These are phyloP conservation scores for Calocybe indica DNA, from an alignment of 768 basidiomycete species.

Conservation along the genomic window DNA sequence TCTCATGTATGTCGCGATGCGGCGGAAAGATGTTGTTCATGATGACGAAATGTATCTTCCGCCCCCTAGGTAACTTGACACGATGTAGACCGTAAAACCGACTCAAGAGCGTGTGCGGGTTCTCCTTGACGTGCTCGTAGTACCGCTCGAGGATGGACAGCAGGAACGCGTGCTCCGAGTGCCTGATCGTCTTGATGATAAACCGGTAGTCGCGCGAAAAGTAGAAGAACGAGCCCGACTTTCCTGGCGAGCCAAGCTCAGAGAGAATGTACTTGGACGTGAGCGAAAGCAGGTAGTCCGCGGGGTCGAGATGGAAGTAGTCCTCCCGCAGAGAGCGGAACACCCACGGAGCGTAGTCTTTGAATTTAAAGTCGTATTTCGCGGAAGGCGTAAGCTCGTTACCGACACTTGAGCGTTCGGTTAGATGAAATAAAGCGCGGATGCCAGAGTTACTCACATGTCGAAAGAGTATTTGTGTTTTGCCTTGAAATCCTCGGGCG, in stretches of 20 bases:
- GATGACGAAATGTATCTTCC: constrained; percentile 98
- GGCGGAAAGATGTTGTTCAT: constrained; percentile 99
- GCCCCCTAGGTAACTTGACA: constrained; percentile 89
- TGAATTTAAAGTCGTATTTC: constrained; percentile 99
- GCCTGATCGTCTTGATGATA: constrained; percentile 99
- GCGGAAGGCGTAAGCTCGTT: constrained; percentile 98
- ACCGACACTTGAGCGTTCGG: constrained; percentile 42
- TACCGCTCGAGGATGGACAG: constrained; percentile 79
- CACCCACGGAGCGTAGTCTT: constrained; percentile 98
- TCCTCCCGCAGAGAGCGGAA: constrained; percentile 95
- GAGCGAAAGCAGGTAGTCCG: constrained; percentile 94
- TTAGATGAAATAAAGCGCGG: too few species aligned
- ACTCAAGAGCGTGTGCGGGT: constrained; percentile 91
- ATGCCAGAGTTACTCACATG: constrained; percentile 30
- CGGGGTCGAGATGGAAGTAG: constrained; percentile 91
- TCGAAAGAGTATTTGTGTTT: constrained; percentile 96
- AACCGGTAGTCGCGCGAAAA: constrained; percentile 98
- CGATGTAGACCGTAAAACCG: constrained; percentile 97
- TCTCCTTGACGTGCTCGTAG: constrained; percentile 76
- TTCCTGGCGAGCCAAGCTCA: constrained; percentile 95
- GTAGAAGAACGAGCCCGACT: constrained; percentile 99
- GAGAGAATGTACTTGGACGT: constrained; percentile 98
- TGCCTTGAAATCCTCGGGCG: constrained; percentile 81
- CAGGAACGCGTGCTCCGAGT: constrained; percentile 91
- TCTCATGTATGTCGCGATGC: constrained; percentile 96